Conservation (phyloP, 495 filamentous ascomycete genomes). For the Thermochaetoides thermophila region DNA sequence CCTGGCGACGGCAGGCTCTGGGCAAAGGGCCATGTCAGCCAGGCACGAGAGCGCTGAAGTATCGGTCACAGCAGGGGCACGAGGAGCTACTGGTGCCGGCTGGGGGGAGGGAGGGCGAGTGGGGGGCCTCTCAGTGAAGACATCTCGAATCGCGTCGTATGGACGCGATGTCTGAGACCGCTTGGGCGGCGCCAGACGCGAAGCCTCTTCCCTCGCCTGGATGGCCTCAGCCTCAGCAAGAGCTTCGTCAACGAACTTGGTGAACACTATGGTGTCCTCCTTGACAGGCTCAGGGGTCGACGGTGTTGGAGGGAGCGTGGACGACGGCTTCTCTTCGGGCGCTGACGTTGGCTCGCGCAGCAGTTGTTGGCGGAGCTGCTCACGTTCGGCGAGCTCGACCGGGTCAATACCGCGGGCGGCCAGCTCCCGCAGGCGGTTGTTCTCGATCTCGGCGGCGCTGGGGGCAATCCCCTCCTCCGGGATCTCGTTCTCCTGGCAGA, state of each 20-base stretch:
- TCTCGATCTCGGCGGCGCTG: conserved; percentile 17
- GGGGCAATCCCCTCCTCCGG: conserved; percentile 20
- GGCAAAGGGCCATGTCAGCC: too few relatives aligned
- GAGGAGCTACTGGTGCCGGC: background rate
- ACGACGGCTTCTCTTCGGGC: too few relatives aligned
- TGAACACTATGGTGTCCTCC: conserved; percentile 5
- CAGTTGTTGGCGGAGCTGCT: too few relatives aligned
- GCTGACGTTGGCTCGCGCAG: too few relatives aligned
- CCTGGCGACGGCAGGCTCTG: too few relatives aligned
- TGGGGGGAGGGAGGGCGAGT: conserved; percentile 7
- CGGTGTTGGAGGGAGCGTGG: too few relatives aligned
- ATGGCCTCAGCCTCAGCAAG: conserved; percentile 11
- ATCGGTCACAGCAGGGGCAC: too few relatives aligned
- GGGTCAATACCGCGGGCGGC: conserved; percentile 16
- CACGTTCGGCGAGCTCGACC: conserved; percentile 5
- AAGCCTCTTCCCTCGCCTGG: conserved; percentile 13
- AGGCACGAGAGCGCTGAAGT: too few relatives aligned
- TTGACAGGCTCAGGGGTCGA: background rate
- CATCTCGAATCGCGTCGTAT: conserved; percentile 35
- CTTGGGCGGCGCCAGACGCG: conserved; percentile 7
- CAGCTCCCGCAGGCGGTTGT: conserved; percentile 14
- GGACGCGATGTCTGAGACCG: conserved; percentile 21
- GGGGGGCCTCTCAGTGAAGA: conserved; percentile 23
- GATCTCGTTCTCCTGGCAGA: conserved; percentile 21
- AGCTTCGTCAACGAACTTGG: conserved; percentile 10